A percentile compares a stretch with the other conserved stretches of the same genome.
Evolutionary conservation across 805 yeast genomes (phyloP).

Genomic region (Diddensiella transvaalensis): DNA sequence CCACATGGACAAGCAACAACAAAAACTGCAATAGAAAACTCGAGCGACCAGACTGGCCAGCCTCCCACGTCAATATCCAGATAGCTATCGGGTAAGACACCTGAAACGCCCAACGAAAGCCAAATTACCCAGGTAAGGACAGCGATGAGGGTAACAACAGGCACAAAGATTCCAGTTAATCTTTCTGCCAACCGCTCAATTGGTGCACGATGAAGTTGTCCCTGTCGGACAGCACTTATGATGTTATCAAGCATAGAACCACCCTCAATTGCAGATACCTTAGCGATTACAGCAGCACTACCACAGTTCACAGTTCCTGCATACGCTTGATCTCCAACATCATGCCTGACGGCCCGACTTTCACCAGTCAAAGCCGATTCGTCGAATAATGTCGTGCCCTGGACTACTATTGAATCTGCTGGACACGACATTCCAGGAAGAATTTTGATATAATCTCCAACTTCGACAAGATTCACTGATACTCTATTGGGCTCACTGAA

Average conservation of each 20-base stretch:
- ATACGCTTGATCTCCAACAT: slow-evolving; percentile 61
- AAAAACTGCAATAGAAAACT: slow-evolving; percentile 74
- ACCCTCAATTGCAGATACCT: slow-evolving; percentile 55
- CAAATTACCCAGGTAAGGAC: slow-evolving; percentile 65
- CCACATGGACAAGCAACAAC: slow-evolving; percentile 88
- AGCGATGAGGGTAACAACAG: slow-evolving; percentile 59
- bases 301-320: slow-evolving; percentile 73
- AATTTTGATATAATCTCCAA: slow-evolving; percentile 71
- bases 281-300: slow-evolving; percentile 49
- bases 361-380: slow-evolving; percentile 94
- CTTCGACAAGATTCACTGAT: slow-evolving; percentile 53
- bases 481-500: slow-evolving; percentile 15
- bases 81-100: slow-evolving; percentile 50
- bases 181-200: slow-evolving; percentile 67
- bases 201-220: slow-evolving; percentile 70
- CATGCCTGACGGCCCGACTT: slow-evolving; percentile 51
- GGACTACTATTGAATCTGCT: slow-evolving; percentile 70
- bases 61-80: slow-evolving; percentile 67
- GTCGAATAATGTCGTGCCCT: slow-evolving; percentile 77
- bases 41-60: slow-evolving; percentile 74
- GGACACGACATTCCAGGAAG: slow-evolving; percentile 48
- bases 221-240: slow-evolving; percentile 65
- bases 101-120: slow-evolving; percentile 55
- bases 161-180: slow-evolving; percentile 70
- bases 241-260: slow-evolving; percentile 68